A percentile compares a stretch with the other conserved stretches of the same genome.
phyloP scores from a whole-genome alignment of 2,329 filamentous ascomycete genomes.

The Fusarium ramigenum region DNA sequence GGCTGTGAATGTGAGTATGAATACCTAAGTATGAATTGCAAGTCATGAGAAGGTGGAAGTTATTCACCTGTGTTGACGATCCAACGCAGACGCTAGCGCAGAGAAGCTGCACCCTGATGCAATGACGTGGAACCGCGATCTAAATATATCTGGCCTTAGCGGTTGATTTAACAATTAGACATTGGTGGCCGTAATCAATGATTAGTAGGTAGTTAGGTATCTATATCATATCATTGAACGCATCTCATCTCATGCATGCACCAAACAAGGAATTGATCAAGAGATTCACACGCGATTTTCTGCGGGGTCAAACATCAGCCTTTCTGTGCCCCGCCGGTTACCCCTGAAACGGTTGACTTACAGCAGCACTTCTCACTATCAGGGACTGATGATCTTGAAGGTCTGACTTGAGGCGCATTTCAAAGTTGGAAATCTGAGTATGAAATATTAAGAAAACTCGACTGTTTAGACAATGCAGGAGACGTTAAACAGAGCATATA shows the following conservation, averaged over 20 bases:
- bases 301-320: conserved; percentile 17
- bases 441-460: not conserved
- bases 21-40: conserved; percentile 10
- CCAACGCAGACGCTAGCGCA: conserved; percentile 9
- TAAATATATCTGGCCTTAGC: not conserved
- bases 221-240: not conserved
- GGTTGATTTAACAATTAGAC: not conserved
- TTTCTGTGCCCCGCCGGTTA: not conserved
- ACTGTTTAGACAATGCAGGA: not conserved
- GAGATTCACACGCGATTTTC: conserved; percentile 15
- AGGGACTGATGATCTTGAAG: not conserved
- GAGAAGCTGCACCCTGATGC: conserved; percentile 6
- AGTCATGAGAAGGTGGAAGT: conserved; percentile 6
- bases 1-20: conserved; percentile 2
- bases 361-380: not conserved
- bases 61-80: conserved; percentile 3
- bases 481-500: not conserved
- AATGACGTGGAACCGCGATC: not conserved
- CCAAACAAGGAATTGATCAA: conserved; percentile 8
- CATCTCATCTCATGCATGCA: not conserved
- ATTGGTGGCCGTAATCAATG: not conserved
- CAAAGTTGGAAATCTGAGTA: not conserved
- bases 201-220: not conserved
- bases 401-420: not conserved
- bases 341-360: conserved; percentile 19